Evolutionary conservation across 2,329 filamentous ascomycete genomes (phyloP).

Genomic region (Rhynchosporium secalis): DNA sequence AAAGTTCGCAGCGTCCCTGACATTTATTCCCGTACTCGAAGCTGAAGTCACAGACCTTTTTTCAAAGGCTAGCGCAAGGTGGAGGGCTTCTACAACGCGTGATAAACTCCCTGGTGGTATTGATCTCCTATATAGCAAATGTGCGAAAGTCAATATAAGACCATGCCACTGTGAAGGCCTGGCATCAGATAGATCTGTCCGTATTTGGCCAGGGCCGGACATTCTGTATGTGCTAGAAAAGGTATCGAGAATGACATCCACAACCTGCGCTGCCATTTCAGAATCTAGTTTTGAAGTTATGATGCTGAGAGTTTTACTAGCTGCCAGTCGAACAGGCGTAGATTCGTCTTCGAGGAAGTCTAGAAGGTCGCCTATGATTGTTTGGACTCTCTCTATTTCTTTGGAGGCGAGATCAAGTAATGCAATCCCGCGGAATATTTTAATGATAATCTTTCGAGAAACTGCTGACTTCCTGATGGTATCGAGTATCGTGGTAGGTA

Average conservation of each 20-base stretch:
- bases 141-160: constrained; percentile 80
- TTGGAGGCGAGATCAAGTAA: constrained; percentile 51
- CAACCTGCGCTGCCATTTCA: constrained; percentile 81
- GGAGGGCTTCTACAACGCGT: constrained; percentile 72
- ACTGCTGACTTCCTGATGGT: constrained; percentile 70
- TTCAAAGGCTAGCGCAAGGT: constrained; percentile 84
- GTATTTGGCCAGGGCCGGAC: constrained; percentile 34
- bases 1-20: constrained; percentile 93
- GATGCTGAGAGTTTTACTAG: constrained; percentile 89
- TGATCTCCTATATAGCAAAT: constrained; percentile 82
- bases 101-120: constrained; percentile 70
- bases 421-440: constrained; percentile 75
- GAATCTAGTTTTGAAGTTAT: constrained; percentile 77
- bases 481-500: constrained; percentile 45
- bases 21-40: constrained; percentile 76
- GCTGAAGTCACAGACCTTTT: constrained; percentile 80
- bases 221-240: constrained; percentile 52
- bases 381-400: constrained; percentile 64
- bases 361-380: constrained; percentile 78
- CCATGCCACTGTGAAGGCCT: constrained; percentile 90
- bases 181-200: constrained; percentile 61
- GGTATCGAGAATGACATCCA: constrained; percentile 80
- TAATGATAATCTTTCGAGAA: constrained; percentile 79
- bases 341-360: constrained; percentile 81
- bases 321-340: constrained; percentile 84